phyloP scores from a whole-genome alignment of 257 asterid species.

The Ballota nigra region DNA sequence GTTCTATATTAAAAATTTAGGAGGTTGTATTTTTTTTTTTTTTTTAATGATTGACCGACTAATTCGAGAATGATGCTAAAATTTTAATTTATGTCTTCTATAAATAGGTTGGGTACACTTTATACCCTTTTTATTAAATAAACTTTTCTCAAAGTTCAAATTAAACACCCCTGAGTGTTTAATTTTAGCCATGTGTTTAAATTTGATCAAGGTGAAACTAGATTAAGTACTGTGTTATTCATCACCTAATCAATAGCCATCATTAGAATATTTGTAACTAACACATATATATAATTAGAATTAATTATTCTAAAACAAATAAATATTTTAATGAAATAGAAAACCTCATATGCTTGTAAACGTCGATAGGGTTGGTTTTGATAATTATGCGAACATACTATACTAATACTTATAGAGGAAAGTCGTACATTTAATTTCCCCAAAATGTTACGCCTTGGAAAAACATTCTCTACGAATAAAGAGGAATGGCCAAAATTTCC shows the following conservation, averaged over 20 bases:
- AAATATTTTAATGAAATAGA: neutral
- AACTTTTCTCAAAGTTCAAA: too few relatives aligned
- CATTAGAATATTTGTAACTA: neutral
- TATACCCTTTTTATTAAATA: too few relatives aligned
- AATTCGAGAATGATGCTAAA: too few relatives aligned
- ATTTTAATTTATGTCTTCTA: too few relatives aligned
- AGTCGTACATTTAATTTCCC: conserved; percentile 16
- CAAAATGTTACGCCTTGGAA: conserved; percentile 35
- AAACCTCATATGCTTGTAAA: neutral
- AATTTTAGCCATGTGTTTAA: neutral
- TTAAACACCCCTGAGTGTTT: too few relatives aligned
- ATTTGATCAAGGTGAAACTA: neutral
- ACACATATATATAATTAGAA: neutral
- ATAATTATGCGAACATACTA: neutral
- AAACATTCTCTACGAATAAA: conserved; percentile 22
- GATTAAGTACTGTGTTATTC: neutral
- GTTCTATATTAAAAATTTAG: too few relatives aligned
- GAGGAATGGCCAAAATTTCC: conserved; percentile 19
- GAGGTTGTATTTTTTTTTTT: too few relatives aligned
- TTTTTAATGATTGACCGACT: too few relatives aligned
- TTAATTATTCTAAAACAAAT: neutral
- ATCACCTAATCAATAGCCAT: neutral
- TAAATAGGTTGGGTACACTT: too few relatives aligned
- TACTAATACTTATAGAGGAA: conserved; percentile 24
- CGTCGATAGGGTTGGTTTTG: neutral